phyloP scores from a whole-genome alignment of 2,329 filamentous ascomycete species.

The Onygena corvina region DNA sequence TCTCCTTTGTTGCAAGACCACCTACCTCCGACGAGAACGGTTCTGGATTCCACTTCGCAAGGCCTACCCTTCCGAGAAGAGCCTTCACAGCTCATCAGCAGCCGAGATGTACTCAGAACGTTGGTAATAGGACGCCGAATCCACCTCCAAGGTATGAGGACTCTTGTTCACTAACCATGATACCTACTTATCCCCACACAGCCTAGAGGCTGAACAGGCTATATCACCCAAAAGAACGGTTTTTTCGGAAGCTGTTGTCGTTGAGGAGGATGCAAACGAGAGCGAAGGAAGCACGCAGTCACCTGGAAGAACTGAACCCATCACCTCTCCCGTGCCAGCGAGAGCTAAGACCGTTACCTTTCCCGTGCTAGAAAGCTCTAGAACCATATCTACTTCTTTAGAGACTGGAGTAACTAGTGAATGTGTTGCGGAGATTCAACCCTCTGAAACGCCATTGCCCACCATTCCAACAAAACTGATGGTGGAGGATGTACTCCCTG shows the following conservation, averaged over 20 bases:
- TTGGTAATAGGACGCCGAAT: background rate
- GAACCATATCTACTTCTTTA: background rate
- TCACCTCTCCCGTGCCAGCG: no score
- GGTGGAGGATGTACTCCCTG: background rate
- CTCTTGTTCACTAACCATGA: background rate
- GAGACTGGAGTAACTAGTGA: background rate
- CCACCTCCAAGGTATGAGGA: background rate
- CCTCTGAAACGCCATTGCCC: background rate
- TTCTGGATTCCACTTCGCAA: conserved; percentile 26
- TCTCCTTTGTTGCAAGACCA: conserved; percentile 25
- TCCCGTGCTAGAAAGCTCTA: background rate
- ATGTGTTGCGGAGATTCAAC: background rate
- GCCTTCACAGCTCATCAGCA: conserved; percentile 13
- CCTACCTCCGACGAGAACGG: conserved; percentile 22
- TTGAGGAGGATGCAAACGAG: background rate
- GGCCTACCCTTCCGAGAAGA: conserved; percentile 19
- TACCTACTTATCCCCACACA: background rate
- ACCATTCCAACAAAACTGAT: background rate
- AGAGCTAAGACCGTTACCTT: background rate
- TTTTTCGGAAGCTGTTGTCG: no score
- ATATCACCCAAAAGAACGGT: background rate
- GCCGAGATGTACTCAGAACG: background rate
- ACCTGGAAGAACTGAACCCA: background rate
- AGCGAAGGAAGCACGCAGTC: background rate
- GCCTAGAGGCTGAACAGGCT: background rate